phyloP scores from a whole-genome alignment of 345 rosid genomes.

The Triadica sebifera region DNA sequence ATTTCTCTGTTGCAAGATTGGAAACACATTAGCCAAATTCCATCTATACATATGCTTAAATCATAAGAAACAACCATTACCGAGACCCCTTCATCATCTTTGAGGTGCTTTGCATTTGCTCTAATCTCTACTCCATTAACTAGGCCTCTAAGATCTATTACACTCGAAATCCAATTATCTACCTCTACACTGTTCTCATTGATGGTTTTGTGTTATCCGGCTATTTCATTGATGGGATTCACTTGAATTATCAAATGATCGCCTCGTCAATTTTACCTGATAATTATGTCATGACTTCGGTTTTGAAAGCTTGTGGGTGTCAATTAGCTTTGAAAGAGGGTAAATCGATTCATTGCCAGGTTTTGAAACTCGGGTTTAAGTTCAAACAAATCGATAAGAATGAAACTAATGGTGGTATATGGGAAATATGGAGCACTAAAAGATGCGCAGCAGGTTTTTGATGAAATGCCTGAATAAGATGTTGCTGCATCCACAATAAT shows the following conservation, averaged over 20 bases:
- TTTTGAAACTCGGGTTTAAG: constrained; percentile 53
- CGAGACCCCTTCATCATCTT: constrained; percentile 54
- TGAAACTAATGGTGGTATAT: constrained; percentile 47
- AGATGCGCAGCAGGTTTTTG: constrained; percentile 46
- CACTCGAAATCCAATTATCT: constrained; percentile 46
- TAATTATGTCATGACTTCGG: constrained; percentile 46
- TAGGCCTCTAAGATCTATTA: constrained; percentile 43
- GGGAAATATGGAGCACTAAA: constrained; percentile 42
- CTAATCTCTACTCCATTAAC: constrained; percentile 36
- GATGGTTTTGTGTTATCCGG: constrained; percentile 47
- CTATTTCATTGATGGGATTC: constrained; percentile 41
- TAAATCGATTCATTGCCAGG: constrained; percentile 52
- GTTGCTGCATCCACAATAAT: constrained; percentile 48
- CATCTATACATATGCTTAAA: constrained; percentile 40
- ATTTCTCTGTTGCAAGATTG: constrained; percentile 33
- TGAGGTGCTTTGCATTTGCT: constrained; percentile 53
- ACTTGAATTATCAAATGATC: constrained; percentile 43
- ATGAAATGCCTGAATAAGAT: constrained; percentile 55
- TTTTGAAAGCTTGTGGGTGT: constrained; percentile 46
- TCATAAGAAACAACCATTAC: constrained; percentile 41
- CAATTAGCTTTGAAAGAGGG: constrained; percentile 31
- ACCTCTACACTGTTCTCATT: constrained; percentile 58
- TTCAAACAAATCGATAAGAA: constrained; percentile 39
- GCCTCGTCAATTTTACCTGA: constrained; percentile 41
- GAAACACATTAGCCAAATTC: constrained; percentile 32